Conservation (phyloP, 2,329 filamentous ascomycete species). For the Diplodia sapinea region DNA sequence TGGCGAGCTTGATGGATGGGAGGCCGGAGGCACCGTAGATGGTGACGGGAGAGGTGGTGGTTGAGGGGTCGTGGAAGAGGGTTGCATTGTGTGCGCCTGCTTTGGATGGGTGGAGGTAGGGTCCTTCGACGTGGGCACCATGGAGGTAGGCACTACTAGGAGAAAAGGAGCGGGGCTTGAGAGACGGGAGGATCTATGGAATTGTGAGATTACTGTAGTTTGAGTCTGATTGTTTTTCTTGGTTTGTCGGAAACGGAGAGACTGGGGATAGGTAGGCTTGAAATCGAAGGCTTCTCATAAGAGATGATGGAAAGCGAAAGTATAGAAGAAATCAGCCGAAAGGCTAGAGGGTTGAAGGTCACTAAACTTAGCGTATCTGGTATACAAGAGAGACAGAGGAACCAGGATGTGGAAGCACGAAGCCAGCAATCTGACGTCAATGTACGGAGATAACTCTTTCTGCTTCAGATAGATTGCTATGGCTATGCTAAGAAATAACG, state of each 20-base stretch:
- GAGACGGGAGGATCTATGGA: constrained; percentile 54
- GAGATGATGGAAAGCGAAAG: background rate
- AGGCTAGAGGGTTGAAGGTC: background rate
- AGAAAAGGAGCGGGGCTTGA: constrained; percentile 51
- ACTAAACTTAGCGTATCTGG: background rate
- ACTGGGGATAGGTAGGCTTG: background rate
- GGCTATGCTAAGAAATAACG: background rate
- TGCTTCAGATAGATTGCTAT: background rate
- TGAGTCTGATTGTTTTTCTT: background rate
- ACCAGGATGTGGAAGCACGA: too few species aligned
- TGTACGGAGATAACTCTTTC: background rate
- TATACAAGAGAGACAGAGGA: too few species aligned
- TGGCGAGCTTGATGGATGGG: constrained; percentile 55
- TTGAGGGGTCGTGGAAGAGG: constrained; percentile 51
- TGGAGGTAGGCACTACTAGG: constrained; percentile 55
- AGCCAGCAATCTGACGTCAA: background rate
- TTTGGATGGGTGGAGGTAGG: constrained; percentile 60
- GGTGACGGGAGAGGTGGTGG: constrained; percentile 39
- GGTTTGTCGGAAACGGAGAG: background rate
- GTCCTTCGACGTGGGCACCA: constrained; percentile 63
- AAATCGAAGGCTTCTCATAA: background rate
- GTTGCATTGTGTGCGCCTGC: constrained; percentile 60
- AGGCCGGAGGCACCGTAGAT: constrained; percentile 57
- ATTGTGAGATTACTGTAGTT: constrained; percentile 18
- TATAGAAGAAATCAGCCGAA: background rate